Percentiles rank a stretch among this genome's conserved stretches.
Conservation (phyloP, 306 rosid genomes). For the Fragaria nilgerrensis region DNA sequence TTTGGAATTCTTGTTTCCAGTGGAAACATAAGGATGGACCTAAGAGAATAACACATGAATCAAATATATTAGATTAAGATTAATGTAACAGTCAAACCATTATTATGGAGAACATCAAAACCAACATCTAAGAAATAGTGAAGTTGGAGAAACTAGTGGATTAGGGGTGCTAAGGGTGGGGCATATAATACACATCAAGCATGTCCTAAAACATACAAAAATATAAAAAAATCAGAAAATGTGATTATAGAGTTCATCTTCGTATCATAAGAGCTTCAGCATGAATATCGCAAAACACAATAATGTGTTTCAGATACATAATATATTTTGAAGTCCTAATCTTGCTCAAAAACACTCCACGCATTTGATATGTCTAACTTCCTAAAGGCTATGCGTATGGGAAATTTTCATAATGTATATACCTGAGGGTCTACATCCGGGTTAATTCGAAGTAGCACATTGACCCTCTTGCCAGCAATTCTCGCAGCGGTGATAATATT, state of each 20-base stretch:
- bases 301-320: not conserved
- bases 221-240: not conserved
- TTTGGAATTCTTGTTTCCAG: conserved; percentile 95
- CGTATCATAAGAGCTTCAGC: not conserved
- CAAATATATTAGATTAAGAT: not conserved
- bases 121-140: not conserved
- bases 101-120: not conserved
- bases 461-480: conserved; percentile 67
- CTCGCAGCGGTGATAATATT: conserved; percentile 79
- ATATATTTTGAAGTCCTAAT: not conserved
- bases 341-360: not conserved
- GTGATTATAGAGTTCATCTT: not conserved
- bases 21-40: conserved; percentile 97
- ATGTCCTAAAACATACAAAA: not conserved
- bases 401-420: not conserved
- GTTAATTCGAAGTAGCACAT: conserved; percentile 81
- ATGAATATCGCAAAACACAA: conserved; percentile 10
- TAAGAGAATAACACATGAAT: conserved; percentile 24
- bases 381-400: not conserved
- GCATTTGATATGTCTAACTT: not conserved
- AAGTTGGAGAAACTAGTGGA: not conserved
- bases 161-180: not conserved
- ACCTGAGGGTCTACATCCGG: conserved; percentile 98
- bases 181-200: not conserved
- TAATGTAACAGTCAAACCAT: not conserved